phyloP scores from a whole-genome alignment of 2,329 filamentous ascomycete species.

The Tolypocladium paradoxum region DNA sequence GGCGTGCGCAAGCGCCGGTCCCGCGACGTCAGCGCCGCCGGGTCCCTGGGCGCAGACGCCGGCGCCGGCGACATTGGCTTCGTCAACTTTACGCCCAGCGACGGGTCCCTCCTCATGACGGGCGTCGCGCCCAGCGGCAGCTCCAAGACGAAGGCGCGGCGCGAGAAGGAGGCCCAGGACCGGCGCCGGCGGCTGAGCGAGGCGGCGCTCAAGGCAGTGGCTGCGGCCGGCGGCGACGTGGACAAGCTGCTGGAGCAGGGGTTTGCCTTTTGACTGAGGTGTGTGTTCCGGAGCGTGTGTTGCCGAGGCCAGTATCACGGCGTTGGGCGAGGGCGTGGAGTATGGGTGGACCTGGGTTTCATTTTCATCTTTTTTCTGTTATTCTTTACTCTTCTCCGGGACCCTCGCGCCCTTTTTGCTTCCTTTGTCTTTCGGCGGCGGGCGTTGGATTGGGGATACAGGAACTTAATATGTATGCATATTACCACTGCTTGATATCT shows the following conservation, averaged over 20 bases:
- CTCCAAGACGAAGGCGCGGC: conserved; percentile 85
- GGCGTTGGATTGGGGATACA: neutral
- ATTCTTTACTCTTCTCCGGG: neutral
- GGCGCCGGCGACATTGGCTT: conserved; percentile 44
- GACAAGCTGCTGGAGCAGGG: conserved; percentile 40
- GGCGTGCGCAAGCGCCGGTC: conserved; percentile 29
- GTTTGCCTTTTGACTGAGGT: conserved; percentile 27
- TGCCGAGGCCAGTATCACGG: neutral
- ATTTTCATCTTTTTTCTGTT: neutral
- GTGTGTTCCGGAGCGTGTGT: neutral
- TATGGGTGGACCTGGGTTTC: neutral
- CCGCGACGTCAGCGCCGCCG: conserved; percentile 18
- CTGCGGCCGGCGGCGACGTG: conserved; percentile 60
- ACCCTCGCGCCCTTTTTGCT: neutral
- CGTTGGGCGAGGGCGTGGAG: neutral
- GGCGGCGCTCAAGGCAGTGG: conserved; percentile 56
- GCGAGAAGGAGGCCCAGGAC: conserved; percentile 81
- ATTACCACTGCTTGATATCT: neutral
- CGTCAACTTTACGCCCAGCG: conserved; percentile 80
- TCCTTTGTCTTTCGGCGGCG: neutral
- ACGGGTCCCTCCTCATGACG: conserved; percentile 68
- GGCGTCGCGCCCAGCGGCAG: conserved; percentile 88
- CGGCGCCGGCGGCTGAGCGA: conserved; percentile 58
- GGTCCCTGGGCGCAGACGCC: neutral
- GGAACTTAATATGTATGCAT: neutral